Evolutionary conservation across 1,284 basidiomycete species (phyloP).

Genomic region (Apiotrichum gracile): DNA sequence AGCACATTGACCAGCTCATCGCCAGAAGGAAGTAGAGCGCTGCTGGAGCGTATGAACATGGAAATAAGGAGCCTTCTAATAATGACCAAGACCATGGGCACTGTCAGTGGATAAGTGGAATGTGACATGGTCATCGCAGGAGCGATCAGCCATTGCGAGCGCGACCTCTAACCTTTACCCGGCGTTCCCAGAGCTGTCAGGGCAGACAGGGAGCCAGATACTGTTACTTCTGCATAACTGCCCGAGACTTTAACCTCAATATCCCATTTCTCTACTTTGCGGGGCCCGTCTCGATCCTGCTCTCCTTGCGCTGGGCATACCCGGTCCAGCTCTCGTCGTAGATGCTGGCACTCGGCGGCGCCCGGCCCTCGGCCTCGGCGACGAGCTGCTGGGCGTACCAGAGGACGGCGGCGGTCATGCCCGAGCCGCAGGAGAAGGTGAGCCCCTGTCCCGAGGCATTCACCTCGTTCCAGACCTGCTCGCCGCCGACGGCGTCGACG

Average conservation of each 20-base stretch:
- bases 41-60: too few relatives aligned
- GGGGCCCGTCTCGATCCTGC: conserved; percentile 19
- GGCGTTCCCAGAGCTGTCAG: too few relatives aligned
- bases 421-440: conserved; percentile 76
- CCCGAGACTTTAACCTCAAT: too few relatives aligned
- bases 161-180: too few relatives aligned
- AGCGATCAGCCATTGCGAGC: too few relatives aligned
- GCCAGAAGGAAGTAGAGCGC: not conserved
- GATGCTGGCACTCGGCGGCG: conserved; percentile 36
- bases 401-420: conserved; percentile 92
- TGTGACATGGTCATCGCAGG: too few relatives aligned
- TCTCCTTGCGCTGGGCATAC: conserved; percentile 26
- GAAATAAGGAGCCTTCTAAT: too few relatives aligned
- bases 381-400: conserved; percentile 83
- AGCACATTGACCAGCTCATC: conserved; percentile 31
- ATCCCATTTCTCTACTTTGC: not conserved
- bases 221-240: too few relatives aligned
- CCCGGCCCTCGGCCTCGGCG: conserved; percentile 62
- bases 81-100: too few relatives aligned
- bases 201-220: too few relatives aligned
- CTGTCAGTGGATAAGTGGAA: too few relatives aligned
- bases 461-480: conserved; percentile 53
- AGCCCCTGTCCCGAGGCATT: conserved; percentile 56
- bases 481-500: conserved; percentile 49
- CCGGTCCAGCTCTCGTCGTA: conserved; percentile 49